Evolutionary conservation across 2,329 filamentous ascomycete species (phyloP).

Genomic region (Paracamarosporium sp.): DNA sequence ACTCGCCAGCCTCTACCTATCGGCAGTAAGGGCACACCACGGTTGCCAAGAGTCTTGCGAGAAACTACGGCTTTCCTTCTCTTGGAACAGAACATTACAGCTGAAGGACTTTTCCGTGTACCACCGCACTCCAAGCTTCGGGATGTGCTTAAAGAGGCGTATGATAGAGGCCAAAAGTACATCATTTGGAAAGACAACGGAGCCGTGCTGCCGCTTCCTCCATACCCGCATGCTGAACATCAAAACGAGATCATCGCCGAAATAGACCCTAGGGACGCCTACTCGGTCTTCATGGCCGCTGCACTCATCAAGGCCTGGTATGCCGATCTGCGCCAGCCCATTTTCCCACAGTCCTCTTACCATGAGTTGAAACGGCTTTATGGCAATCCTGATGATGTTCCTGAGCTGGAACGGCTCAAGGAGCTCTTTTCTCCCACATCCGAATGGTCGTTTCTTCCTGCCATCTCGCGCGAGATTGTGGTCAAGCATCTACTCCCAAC

Average conservation of each 20-base stretch:
- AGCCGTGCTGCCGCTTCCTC: conserved; percentile 38
- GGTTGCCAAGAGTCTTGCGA: conserved; percentile 59
- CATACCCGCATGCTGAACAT: conserved; percentile 39
- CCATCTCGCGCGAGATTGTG: conserved; percentile 55
- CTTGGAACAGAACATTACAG: conserved; percentile 54
- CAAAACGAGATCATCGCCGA: conserved; percentile 54
- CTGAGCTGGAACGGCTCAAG: conserved; percentile 51
- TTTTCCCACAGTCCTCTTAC: conserved; percentile 59
- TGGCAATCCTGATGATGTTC: conserved; percentile 45
- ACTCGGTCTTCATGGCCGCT: conserved; percentile 60
- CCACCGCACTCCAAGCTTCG: conserved; percentile 58
- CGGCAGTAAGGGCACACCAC: conserved; percentile 51
- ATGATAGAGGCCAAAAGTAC: conserved; percentile 62
- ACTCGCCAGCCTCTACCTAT: conserved; percentile 57
- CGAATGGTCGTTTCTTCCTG: conserved; percentile 54
- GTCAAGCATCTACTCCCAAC: conserved; percentile 60
- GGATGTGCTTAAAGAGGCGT: conserved; percentile 60
- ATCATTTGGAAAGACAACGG: conserved; percentile 59
- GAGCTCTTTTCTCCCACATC: conserved; percentile 56
- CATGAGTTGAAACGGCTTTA: conserved; percentile 53
- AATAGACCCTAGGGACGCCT: conserved; percentile 57
- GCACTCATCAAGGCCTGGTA: conserved; percentile 65
- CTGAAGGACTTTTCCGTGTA: conserved; percentile 62
- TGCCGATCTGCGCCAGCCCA: conserved; percentile 57
- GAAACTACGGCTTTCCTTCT: conserved; percentile 61